Conservation (phyloP, 352 stramenopile species). For the Pythium rhizo-oryzae region DNA sequence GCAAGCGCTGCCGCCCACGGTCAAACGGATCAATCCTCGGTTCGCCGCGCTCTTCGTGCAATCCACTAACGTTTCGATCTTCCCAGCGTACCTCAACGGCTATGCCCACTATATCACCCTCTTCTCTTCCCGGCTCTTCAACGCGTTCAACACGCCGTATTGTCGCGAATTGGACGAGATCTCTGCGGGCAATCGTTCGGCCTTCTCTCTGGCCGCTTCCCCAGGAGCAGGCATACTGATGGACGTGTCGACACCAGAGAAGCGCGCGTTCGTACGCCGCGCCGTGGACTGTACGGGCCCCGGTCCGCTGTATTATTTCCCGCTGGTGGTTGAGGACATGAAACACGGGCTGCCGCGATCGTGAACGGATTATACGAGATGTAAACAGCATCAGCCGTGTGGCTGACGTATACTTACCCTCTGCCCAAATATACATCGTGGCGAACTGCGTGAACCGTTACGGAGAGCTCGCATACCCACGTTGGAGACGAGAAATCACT, state of each 20-base stretch:
- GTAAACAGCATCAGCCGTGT: not conserved
- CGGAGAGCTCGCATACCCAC: not conserved
- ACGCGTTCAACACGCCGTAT: conserved; percentile 11
- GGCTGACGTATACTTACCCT: no score
- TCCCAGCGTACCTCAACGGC: conserved; percentile 13
- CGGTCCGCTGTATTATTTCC: conserved; percentile 4
- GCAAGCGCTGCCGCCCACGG: conserved; percentile 4
- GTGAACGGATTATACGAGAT: not conserved
- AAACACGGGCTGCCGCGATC: conserved; percentile 5
- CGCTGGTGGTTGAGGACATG: not conserved
- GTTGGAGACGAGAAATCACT: no score
- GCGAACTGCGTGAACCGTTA: not conserved
- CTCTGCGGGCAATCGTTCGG: not conserved
- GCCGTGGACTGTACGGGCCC: conserved; percentile 8
- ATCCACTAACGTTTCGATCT: conserved; percentile 14
- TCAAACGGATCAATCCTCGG: not conserved
- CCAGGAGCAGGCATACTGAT: not conserved
- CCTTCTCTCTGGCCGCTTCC: not conserved
- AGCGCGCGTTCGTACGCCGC: conserved; percentile 6
- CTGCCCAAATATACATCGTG: not conserved
- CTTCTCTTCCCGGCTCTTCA: conserved; percentile 7
- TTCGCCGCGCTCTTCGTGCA: conserved; percentile 12
- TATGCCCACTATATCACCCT: conserved; percentile 1
- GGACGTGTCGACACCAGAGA: conserved; percentile 4
- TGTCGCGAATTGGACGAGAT: conserved; percentile 17